These are phyloP conservation scores for Acacia melanoxylon DNA, from an alignment of 306 rosid genomes.

Conservation along the genomic window DNA sequence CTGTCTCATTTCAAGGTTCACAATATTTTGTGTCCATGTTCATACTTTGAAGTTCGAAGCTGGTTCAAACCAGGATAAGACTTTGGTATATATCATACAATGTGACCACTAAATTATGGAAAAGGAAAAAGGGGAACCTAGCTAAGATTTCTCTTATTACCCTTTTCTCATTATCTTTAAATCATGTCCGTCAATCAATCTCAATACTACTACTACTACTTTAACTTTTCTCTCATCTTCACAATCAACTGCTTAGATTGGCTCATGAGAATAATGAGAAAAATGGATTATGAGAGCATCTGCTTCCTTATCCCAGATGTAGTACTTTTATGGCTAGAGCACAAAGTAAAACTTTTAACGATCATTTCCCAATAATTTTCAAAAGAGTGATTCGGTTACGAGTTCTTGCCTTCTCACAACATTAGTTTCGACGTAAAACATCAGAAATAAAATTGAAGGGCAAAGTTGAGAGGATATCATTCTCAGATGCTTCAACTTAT, in stretches of 20 bases:
- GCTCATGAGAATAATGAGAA: too few relatives aligned
- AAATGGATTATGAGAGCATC: too few relatives aligned
- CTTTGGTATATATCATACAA: neutral
- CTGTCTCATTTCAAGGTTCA: neutral
- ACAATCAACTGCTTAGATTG: too few relatives aligned
- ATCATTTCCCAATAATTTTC: slow-evolving; percentile 2
- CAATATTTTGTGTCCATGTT: neutral
- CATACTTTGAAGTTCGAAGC: neutral
- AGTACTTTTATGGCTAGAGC: slow-evolving; percentile 6
- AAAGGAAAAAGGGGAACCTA: neutral
- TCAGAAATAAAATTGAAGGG: neutral
- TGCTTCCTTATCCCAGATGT: neutral
- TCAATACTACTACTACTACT: too few relatives aligned
- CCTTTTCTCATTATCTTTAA: too few relatives aligned
- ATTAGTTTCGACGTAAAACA: slow-evolving; percentile 1
- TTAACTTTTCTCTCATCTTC: too few relatives aligned
- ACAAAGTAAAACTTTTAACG: neutral
- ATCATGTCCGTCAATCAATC: too few relatives aligned
- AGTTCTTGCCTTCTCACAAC: neutral
- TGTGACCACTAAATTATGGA: neutral
- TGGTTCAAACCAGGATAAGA: slow-evolving; percentile 9
- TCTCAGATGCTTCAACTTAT: slow-evolving; percentile 1
- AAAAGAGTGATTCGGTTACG: neutral
- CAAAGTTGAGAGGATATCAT: neutral
- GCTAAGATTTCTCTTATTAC: neutral